Percentiles rank a stretch among this genome's conserved stretches.
Evolutionary conservation across 2,329 filamentous ascomycete genomes (phyloP).

Genomic region (Gremmenia infestans): DNA sequence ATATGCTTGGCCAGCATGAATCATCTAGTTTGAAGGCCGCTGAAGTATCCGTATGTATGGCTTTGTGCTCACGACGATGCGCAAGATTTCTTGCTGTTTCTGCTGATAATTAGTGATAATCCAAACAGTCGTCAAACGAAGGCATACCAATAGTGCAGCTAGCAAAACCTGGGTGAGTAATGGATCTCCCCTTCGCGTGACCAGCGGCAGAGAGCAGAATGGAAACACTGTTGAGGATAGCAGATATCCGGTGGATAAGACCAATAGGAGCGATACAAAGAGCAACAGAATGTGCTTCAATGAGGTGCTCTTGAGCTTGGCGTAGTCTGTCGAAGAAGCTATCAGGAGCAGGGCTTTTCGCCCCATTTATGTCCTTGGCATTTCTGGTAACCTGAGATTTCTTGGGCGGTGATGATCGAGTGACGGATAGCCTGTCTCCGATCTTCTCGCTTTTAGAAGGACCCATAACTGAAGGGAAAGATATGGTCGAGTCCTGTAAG

Average conservation of each 20-base stretch:
- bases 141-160: conserved; percentile 49
- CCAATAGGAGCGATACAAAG: conserved; percentile 48
- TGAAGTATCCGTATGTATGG: conserved; percentile 33
- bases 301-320: conserved; percentile 61
- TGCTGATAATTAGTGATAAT: conserved; percentile 11
- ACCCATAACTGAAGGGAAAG: conserved; percentile 62
- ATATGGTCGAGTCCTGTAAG: conserved; percentile 87
- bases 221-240: conserved; percentile 58
- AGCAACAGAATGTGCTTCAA: conserved; percentile 51
- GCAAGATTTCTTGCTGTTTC: conserved; percentile 68
- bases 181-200: conserved; percentile 40
- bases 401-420: conserved; percentile 19
- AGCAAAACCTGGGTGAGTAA: conserved; percentile 51
- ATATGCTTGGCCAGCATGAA: conserved; percentile 42
- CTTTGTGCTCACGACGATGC: conserved; percentile 59
- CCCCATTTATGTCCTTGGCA: conserved; percentile 7
- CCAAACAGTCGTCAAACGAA: background rate
- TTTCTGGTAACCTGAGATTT: conserved; percentile 16
- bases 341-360: conserved; percentile 7
- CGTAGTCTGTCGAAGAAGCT: conserved; percentile 42
- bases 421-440: conserved; percentile 19
- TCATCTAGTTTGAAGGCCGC: conserved; percentile 18
- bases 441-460: conserved; percentile 17
- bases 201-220: conserved; percentile 61
- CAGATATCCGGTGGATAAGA: conserved; percentile 57